phyloP scores from a whole-genome alignment of 495 filamentous ascomycete genomes.

The Pyrenula massariospora region DNA sequence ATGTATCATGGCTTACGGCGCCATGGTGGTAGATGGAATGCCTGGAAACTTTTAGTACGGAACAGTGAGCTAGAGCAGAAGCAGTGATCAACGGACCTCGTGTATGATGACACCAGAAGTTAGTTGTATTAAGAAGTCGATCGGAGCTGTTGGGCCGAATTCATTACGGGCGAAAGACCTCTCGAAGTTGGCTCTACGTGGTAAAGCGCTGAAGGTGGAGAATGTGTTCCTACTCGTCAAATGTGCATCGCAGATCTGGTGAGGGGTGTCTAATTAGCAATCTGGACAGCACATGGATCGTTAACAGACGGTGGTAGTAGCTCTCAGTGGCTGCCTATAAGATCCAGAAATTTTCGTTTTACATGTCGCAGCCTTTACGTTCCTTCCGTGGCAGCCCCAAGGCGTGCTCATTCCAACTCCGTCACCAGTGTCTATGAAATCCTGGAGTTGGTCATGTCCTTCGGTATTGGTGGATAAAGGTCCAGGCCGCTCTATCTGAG shows the following conservation, averaged over 20 bases:
- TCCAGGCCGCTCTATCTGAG: neutral
- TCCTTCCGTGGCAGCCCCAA: neutral
- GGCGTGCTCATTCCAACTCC: neutral
- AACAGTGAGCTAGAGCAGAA: neutral
- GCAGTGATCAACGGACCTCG: neutral
- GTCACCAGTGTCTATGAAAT: neutral
- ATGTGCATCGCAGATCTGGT: neutral
- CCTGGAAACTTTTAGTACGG: neutral
- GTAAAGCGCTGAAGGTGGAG: neutral
- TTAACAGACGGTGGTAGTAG: neutral
- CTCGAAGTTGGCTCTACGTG: neutral
- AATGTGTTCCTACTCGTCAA: neutral
- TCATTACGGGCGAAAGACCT: neutral
- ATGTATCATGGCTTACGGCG: neutral
- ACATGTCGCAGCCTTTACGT: neutral
- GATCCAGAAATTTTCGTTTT: neutral
- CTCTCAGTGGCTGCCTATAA: neutral
- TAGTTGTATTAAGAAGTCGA: neutral
- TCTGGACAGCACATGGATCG: neutral
- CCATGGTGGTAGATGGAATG: neutral
- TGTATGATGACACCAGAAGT: neutral
- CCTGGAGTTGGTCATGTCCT: neutral
- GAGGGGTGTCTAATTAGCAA: neutral
- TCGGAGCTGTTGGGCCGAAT: neutral
- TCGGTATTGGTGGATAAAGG: neutral